These are phyloP conservation scores for Komagataella pseudopastoris DNA, from an alignment of 805 yeast species.

Conservation along the genomic window DNA sequence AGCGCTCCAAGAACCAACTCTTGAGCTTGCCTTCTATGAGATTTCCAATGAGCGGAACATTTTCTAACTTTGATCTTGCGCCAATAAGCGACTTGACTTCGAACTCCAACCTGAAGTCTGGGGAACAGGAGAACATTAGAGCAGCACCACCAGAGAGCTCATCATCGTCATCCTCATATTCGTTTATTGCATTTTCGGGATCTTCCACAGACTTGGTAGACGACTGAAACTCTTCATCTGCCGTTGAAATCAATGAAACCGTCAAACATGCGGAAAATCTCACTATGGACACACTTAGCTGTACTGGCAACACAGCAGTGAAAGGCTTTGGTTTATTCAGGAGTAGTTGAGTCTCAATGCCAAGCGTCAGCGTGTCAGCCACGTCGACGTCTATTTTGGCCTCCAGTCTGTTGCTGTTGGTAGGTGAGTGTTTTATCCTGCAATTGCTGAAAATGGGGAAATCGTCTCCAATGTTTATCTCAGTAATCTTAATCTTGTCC, in stretches of 20 bases:
- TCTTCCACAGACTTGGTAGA: constrained; percentile 2
- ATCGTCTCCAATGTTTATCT: constrained; percentile 87
- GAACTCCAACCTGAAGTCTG: constrained; percentile 84
- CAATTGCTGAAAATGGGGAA: constrained; percentile 94
- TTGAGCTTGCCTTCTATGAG: constrained; percentile 71
- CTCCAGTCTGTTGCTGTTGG: constrained; percentile 42
- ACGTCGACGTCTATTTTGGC: constrained; percentile 88
- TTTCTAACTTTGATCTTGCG: constrained; percentile 80
- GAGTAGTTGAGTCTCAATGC: constrained; percentile 67
- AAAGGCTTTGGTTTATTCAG: constrained; percentile 74
- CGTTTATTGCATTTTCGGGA: constrained; percentile 11
- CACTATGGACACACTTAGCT: constrained; percentile 74
- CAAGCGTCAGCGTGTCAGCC: constrained; percentile 75
- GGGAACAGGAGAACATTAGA: constrained; percentile 78
- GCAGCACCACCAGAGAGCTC: constrained; percentile 40
- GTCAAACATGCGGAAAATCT: constrained; percentile 85
- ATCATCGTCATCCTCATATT: constrained; percentile 6
- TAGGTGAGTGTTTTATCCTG: constrained; percentile 47
- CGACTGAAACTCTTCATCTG: constrained; percentile 17
- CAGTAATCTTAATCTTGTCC: constrained; percentile 67
- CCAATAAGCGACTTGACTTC: constrained; percentile 85
- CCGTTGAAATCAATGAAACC: constrained; percentile 47
- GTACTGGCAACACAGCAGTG: constrained; percentile 80
- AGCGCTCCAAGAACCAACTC: constrained; percentile 84
- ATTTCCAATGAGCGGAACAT: constrained; percentile 83